Percentiles rank a stretch among this genome's conserved stretches.
These are phyloP conservation scores for Fusarium miscanthi DNA, from an alignment of 2,329 filamentous ascomycete species.

Conservation along the genomic window DNA sequence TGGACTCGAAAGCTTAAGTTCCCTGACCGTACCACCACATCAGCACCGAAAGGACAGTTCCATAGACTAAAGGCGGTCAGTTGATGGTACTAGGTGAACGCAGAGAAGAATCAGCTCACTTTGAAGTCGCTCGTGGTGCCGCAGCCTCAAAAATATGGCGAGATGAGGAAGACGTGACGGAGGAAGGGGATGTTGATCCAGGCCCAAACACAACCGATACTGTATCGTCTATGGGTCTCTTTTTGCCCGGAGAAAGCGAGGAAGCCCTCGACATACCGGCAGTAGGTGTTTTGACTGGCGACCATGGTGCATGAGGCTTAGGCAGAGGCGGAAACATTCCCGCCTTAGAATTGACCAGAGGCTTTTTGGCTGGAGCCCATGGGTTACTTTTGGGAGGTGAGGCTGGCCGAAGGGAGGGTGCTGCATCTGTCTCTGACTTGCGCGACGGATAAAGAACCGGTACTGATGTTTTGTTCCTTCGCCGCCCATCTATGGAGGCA, in stretches of 20 bases:
- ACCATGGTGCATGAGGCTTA: conserved; percentile 6
- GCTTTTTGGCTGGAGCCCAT: conserved; percentile 39
- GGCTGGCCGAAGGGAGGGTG: conserved; percentile 45
- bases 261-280: conserved; percentile 25
- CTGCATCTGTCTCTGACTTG: conserved; percentile 24
- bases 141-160: conserved; percentile 44
- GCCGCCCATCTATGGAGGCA: conserved; percentile 45
- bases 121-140: conserved; percentile 44
- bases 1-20: conserved; percentile 46
- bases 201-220: conserved; percentile 4
- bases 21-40: conserved; percentile 46
- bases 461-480: conserved; percentile 27
- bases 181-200: conserved; percentile 36
- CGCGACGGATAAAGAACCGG: conserved; percentile 7
- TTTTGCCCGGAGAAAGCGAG: conserved; percentile 19
- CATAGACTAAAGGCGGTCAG: conserved; percentile 46
- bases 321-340: conserved; percentile 41
- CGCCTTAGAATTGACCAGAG: not conserved
- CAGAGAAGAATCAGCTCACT: conserved; percentile 16
- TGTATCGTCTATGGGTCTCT: conserved; percentile 14
- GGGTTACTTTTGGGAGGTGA: conserved; percentile 51
- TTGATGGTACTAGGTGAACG: not conserved
- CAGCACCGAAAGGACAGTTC: conserved; percentile 48
- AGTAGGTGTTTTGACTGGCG: conserved; percentile 10
- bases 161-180: conserved; percentile 35